Conservation (phyloP, 768 basidiomycete genomes). For the Calvatia gigantea region DNA sequence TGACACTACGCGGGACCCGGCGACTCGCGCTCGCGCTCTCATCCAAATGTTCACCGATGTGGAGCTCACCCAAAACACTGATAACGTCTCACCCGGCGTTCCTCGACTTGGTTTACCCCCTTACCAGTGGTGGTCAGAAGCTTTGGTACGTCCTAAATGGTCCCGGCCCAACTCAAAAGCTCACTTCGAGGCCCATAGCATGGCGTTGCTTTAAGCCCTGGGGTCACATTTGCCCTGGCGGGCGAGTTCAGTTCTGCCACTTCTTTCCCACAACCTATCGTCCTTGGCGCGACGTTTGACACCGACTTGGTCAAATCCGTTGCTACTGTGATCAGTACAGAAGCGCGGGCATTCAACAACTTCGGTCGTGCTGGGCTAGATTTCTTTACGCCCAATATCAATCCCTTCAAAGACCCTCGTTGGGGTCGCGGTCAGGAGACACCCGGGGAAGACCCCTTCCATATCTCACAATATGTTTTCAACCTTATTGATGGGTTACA, state of each 20-base stretch:
- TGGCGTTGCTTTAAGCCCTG: conserved; percentile 51
- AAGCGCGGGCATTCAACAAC: conserved; percentile 59
- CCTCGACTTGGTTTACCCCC: conserved; percentile 51
- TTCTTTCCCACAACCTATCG: conserved; percentile 55
- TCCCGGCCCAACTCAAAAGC: background rate
- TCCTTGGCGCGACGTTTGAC: conserved; percentile 53
- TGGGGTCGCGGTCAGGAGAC: conserved; percentile 65
- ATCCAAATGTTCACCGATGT: conserved; percentile 45
- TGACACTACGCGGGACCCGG: conserved; percentile 38
- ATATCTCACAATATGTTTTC: conserved; percentile 48
- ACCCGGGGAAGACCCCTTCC: conserved; percentile 58
- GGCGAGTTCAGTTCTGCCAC: conserved; percentile 57
- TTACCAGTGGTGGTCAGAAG: conserved; percentile 64
- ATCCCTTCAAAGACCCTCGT: conserved; percentile 58
- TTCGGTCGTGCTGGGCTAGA: conserved; percentile 48
- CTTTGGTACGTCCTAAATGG: conserved; percentile 33
- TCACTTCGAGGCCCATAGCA: conserved; percentile 33
- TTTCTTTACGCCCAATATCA: conserved; percentile 57
- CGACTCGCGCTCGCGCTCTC: conserved; percentile 47
- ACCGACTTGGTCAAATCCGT: conserved; percentile 46
- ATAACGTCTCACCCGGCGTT: conserved; percentile 46
- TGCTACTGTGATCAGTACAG: conserved; percentile 50
- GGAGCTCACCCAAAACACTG: conserved; percentile 50
- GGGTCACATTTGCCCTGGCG: conserved; percentile 43
- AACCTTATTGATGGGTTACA: conserved; percentile 53